Conservation (phyloP, 768 basidiomycete genomes). For the Pleurotus pulmonarius region DNA sequence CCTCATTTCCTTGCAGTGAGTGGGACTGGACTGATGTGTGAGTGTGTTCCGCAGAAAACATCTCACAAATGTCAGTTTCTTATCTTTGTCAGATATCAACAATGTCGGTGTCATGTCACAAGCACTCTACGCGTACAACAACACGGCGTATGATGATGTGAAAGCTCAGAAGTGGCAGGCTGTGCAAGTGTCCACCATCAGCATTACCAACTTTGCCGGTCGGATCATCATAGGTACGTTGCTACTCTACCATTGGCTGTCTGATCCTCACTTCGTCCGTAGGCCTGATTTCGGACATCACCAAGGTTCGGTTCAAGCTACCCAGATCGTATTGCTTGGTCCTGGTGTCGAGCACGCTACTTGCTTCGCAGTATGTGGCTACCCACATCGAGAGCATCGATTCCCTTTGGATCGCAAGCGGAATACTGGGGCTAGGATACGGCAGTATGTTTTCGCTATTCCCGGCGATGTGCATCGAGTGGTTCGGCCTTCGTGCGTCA, state of each 20-base stretch:
- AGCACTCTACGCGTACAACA: conserved; percentile 60
- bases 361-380: conserved; percentile 67
- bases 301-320: conserved; percentile 49
- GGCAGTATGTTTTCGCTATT: conserved; percentile 69
- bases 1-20: conserved; percentile 38
- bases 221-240: conserved; percentile 68
- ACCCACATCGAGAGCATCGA: conserved; percentile 52
- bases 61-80: neutral
- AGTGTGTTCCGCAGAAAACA: conserved; percentile 17
- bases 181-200: conserved; percentile 79
- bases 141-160: conserved; percentile 60
- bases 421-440: conserved; percentile 61
- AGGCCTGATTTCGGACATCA: conserved; percentile 71
- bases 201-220: conserved; percentile 77
- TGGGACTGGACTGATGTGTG: conserved; percentile 77
- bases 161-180: conserved; percentile 76
- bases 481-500: conserved; percentile 81
- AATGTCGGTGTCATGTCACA: conserved; percentile 74
- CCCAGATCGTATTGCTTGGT: conserved; percentile 72
- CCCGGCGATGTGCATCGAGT: conserved; percentile 79
- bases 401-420: conserved; percentile 63
- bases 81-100: conserved; percentile 56
- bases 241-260: neutral
- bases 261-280: neutral
- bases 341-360: conserved; percentile 62